Percentiles rank a stretch among this genome's conserved stretches.
Evolutionary conservation across 225 moss, liverwort and hornwort genomes (phyloP).

Genomic region (Sphagnum tenellum): DNA sequence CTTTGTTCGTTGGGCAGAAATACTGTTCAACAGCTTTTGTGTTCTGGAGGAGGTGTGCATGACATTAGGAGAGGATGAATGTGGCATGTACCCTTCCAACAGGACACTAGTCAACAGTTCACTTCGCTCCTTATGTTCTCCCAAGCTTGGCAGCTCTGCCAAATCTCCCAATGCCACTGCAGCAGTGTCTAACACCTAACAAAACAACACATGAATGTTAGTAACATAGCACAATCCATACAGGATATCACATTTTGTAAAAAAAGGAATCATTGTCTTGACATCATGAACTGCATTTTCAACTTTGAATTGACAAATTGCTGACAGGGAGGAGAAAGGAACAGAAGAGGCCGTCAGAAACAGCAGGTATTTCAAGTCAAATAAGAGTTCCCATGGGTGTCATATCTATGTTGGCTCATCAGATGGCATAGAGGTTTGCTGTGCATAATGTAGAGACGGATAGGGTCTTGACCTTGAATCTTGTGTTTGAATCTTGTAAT

Average conservation of each 20-base stretch:
- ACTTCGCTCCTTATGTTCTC: constrained; percentile 88
- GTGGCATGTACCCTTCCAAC: constrained; percentile 67
- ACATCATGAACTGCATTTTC: no score
- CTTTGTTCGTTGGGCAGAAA: constrained; percentile 72
- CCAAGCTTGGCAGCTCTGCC: constrained; percentile 91
- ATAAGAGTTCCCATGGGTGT: no score
- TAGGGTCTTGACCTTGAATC: constrained; percentile 48
- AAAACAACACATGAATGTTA: neutral
- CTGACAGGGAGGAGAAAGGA: no score
- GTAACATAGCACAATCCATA: no score
- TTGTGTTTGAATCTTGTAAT: constrained; percentile 81
- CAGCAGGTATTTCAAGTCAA: no score
- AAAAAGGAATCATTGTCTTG: no score
- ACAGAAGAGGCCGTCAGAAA: no score
- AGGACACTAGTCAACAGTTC: constrained; percentile 78
- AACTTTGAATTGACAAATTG: no score
- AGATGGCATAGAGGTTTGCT: no score
- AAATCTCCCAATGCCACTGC: constrained; percentile 77
- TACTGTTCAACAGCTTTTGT: constrained; percentile 54
- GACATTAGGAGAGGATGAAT: constrained; percentile 38
- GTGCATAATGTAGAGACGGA: no score
- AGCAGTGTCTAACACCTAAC: constrained; percentile 81
- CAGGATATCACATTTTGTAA: no score
- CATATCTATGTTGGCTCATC: no score
- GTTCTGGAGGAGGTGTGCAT: constrained; percentile 43